Base-by-base conservation (phyloP, 2,329 filamentous ascomycete species). In the Ophiostoma ips region DNA sequence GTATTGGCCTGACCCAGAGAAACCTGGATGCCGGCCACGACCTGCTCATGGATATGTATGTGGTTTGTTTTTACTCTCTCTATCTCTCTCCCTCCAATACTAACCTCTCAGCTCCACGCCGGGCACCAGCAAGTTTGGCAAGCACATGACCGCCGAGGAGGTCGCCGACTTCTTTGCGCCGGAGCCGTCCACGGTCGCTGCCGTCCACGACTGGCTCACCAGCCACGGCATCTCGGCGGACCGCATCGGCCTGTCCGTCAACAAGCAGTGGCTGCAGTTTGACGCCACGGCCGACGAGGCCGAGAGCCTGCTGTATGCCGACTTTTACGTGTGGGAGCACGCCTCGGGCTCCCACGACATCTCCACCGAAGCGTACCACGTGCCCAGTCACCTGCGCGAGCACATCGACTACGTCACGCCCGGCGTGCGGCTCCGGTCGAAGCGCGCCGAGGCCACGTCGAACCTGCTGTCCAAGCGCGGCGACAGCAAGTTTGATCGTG, bases 321-420 rank as follows among this genome's bases (percentile, higher is more conserved):
- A 50, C 19, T 58, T 52, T 11, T 52, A 58, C 41, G 48, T 54
- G 15, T 56, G 55, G 28, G 53, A 58, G 38, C 56, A 55, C n/a
- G 33, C 48, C n/a, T 12, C 31, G 34, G 10, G 16, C 16, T 8
- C 3, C 28, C 21, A 31, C 21, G n/a, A 46, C 45, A 12, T 50
- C 37, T 21, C 51, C 37, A 16, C 52, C 21, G 10, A 48, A 3
- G 55, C 50, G 28, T 60, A 60, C 56, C 70, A 72, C 51, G 61
- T 77, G 5, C 73, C 73, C 1, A 62, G 64, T 18, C 58, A 68
- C 35, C 53, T 77, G 12, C 64, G 64, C 34, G 55, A 64, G 13
- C 71, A 76, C 51, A 65, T 77, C 49, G 73, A 77, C 60, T 77
- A 75, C 58, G 69, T 54, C 18, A 50, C 53, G 16, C 53, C 46